Percentiles rank a stretch among this genome's conserved stretches.
phyloP scores from a whole-genome alignment of 1,284 basidiomycete genomes.

The Afroboletus lepidellus region DNA sequence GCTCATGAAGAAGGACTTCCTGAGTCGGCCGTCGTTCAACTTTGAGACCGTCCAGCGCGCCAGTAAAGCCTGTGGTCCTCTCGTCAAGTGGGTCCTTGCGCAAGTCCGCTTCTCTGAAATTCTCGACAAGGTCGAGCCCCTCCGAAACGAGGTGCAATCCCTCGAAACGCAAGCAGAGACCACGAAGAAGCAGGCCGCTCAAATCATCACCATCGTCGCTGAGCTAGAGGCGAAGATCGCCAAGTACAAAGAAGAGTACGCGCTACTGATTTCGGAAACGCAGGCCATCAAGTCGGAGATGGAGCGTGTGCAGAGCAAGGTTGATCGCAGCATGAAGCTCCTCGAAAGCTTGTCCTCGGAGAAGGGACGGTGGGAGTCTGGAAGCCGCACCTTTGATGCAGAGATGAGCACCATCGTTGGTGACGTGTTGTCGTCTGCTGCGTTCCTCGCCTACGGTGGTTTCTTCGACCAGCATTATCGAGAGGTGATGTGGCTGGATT shows the following conservation, averaged over 20 bases:
- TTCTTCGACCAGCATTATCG: constrained; percentile 99
- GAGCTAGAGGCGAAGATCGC: constrained; percentile 94
- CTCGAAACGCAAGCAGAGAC: constrained; percentile 90
- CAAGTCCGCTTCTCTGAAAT: constrained; percentile 98
- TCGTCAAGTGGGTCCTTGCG: constrained; percentile 98
- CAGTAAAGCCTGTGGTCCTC: constrained; percentile 95
- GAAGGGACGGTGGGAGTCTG: constrained; percentile 90
- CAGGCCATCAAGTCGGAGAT: constrained; percentile 98
- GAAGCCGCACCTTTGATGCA: constrained; percentile 94
- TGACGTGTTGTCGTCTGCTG: constrained; percentile 94
- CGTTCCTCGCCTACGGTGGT: constrained; percentile 95
- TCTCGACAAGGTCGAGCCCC: constrained; percentile 94
- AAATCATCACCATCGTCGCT: constrained; percentile 89
- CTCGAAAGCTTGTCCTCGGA: constrained; percentile 95
- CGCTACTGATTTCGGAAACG: constrained; percentile 93
- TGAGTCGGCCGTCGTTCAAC: constrained; percentile 90
- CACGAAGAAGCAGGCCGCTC: constrained; percentile 88
- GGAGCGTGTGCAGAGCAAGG: constrained; percentile 96
- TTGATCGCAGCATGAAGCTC: constrained; percentile 95
- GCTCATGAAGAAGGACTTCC: constrained; percentile 91
- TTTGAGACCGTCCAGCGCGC: constrained; percentile 96
- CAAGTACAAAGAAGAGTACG: constrained; percentile 97
- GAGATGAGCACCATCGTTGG: constrained; percentile 99
- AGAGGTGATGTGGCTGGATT: constrained; percentile 95
- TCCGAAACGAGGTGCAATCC: constrained; percentile 93